phyloP scores from a whole-genome alignment of 208 protist species.

The Leishmania gerbilli region DNA sequence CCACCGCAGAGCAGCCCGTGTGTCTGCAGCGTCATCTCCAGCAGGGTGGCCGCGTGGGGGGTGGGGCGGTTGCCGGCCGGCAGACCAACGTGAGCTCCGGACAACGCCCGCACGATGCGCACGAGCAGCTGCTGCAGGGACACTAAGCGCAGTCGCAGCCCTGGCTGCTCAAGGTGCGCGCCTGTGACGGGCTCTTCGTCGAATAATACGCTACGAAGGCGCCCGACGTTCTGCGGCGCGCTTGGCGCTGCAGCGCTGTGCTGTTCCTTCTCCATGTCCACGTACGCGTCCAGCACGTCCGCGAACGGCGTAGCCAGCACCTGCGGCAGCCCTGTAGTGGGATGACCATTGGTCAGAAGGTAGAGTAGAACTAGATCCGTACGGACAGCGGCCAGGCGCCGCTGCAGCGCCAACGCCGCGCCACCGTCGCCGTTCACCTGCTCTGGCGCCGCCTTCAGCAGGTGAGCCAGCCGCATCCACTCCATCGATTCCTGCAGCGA shows the following conservation, averaged over 20 bases:
- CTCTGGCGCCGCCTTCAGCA: slow-evolving; percentile 22
- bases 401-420: slow-evolving; percentile 16
- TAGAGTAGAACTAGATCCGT: slow-evolving; percentile 72
- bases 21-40: slow-evolving; percentile 66
- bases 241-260: not conserved
- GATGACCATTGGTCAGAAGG: slow-evolving; percentile 58
- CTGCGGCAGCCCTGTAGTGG: slow-evolving; percentile 45
- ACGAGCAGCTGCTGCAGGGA: slow-evolving; percentile 42
- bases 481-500: slow-evolving; percentile 58
- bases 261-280: slow-evolving; percentile 17
- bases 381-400: slow-evolving; percentile 44
- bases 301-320: slow-evolving; percentile 46
- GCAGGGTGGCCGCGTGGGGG: slow-evolving; percentile 52
- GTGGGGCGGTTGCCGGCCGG: slow-evolving; percentile 17
- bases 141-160: slow-evolving; percentile 45
- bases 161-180: slow-evolving; percentile 10
- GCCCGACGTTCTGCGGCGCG: not conserved
- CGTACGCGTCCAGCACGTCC: slow-evolving; percentile 67
- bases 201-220: slow-evolving; percentile 32
- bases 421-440: not conserved
- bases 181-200: slow-evolving; percentile 30
- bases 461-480: slow-evolving; percentile 66
- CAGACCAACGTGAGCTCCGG: slow-evolving; percentile 1
- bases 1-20: slow-evolving; percentile 63
- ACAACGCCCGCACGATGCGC: slow-evolving; percentile 13